Conservation (phyloP, 2,329 filamentous ascomycete species). For the Pseudohalonectria lignicola region DNA sequence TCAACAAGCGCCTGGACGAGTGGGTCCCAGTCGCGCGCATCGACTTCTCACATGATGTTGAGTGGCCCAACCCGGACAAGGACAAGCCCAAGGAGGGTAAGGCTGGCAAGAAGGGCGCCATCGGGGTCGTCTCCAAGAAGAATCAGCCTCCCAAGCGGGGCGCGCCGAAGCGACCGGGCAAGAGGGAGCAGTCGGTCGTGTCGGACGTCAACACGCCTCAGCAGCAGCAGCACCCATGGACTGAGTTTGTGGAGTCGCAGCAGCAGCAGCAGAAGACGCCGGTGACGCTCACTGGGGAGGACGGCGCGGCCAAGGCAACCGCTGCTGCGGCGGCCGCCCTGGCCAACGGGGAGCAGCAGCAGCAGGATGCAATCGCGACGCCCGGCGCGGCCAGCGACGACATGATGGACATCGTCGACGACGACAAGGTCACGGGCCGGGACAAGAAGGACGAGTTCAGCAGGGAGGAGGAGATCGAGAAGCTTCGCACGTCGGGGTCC, state of each 20-base stretch:
- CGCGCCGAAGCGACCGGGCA: constrained; percentile 37
- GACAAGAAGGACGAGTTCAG: constrained; percentile 46
- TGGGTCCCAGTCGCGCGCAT: constrained; percentile 80
- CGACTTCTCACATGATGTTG: constrained; percentile 81
- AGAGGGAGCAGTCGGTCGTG: constrained; percentile 42
- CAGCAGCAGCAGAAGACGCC: constrained; percentile 11
- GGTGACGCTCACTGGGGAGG: constrained; percentile 22
- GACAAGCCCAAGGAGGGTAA: constrained; percentile 65
- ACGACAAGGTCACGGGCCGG: constrained; percentile 20
- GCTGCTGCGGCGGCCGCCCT: constrained; percentile 22
- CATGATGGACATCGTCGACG: constrained; percentile 47
- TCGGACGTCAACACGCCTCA: constrained; percentile 35
- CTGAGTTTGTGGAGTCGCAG: constrained; percentile 39
- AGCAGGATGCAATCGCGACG: constrained; percentile 30
- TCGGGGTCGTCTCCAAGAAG: constrained; percentile 37
- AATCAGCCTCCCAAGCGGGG: constrained; percentile 41
- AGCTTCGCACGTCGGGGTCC: constrained; percentile 83
- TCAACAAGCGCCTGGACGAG: constrained; percentile 80
- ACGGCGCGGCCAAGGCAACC: constrained; percentile 32
- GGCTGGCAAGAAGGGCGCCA: constrained; percentile 56
- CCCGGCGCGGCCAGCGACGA: constrained; percentile 25
- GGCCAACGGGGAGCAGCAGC: constrained; percentile 37
- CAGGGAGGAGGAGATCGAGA: constrained; percentile 89
- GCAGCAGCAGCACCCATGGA: constrained; percentile 38
- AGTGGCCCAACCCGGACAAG: constrained; percentile 92